Conservation (phyloP, 2,329 filamentous ascomycete genomes). For the Samsoniella hepiali region DNA sequence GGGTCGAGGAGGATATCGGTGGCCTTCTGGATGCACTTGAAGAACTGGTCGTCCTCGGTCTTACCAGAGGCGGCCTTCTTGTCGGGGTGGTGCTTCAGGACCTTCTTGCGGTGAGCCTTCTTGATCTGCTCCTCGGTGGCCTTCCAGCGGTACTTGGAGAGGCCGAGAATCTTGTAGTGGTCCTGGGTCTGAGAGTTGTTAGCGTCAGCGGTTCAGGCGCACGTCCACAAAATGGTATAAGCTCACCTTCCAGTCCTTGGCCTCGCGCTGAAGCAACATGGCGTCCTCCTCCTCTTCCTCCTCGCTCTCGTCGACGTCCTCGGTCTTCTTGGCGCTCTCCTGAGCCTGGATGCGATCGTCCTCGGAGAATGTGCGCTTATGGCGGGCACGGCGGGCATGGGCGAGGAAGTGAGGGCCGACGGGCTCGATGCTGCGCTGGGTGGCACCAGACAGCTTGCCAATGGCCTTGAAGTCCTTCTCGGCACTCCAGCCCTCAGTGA, state of each 20-base stretch:
- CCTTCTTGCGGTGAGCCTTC: slow-evolving; percentile 98
- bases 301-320: slow-evolving; percentile 84
- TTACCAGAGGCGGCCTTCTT: slow-evolving; percentile 92
- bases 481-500: slow-evolving; percentile 76
- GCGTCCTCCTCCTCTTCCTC: slow-evolving; percentile 93
- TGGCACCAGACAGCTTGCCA: slow-evolving; percentile 70
- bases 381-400: slow-evolving; percentile 89
- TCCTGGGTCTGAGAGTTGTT: slow-evolving; percentile 68
- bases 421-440: slow-evolving; percentile 87
- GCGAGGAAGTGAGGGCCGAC: slow-evolving; percentile 97
- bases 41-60: slow-evolving; percentile 94
- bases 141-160: slow-evolving; percentile 87
- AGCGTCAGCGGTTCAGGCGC: not conserved
- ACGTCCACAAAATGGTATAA: no score
- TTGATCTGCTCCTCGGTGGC: slow-evolving; percentile 99
- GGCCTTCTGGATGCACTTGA: slow-evolving; percentile 99
- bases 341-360: slow-evolving; percentile 97
- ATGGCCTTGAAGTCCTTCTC: slow-evolving; percentile 92
- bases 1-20: slow-evolving; percentile 92
- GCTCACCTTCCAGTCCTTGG: slow-evolving; percentile 97
- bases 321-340: slow-evolving; percentile 90
- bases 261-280: slow-evolving; percentile 85
- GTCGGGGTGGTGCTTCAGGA: slow-evolving; percentile 96
- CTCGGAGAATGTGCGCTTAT: slow-evolving; percentile 97
- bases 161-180: slow-evolving; percentile 93